A percentile compares a stretch with the other conserved stretches of the same genome.
Conservation (phyloP, 1,284 basidiomycete genomes). For the Singerocomus inundabilis region DNA sequence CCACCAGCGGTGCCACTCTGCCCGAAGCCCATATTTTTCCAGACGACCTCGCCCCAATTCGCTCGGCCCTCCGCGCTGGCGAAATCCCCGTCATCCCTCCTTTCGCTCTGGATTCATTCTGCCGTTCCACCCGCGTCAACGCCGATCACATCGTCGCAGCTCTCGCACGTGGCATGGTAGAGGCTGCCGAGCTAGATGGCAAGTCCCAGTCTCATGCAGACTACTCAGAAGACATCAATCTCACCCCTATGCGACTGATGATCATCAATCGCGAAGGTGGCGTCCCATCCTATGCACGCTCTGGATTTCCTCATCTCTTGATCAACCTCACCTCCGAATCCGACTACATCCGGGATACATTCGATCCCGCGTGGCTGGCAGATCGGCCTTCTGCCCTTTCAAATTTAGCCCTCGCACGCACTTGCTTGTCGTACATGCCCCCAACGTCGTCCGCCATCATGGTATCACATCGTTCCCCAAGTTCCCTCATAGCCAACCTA, state of each 20-base stretch:
- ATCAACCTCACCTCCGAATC: conserved; percentile 94
- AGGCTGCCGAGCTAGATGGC: conserved; percentile 49
- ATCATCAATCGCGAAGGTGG: conserved; percentile 98
- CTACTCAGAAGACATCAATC: conserved; percentile 56
- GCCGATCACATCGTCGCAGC: conserved; percentile 92
- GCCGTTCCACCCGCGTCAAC: conserved; percentile 81
- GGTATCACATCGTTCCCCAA: conserved; percentile 96
- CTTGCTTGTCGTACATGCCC: conserved; percentile 93
- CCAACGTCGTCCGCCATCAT: conserved; percentile 90
- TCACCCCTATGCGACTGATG: conserved; percentile 92
- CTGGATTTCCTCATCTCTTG: conserved; percentile 91
- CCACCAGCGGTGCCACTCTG: conserved; percentile 37
- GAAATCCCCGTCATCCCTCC: conserved; percentile 98
- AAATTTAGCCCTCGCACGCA: conserved; percentile 85
- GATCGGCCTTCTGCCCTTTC: conserved; percentile 85
- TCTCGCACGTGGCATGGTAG: conserved; percentile 85
- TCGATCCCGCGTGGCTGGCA: conserved; percentile 73
- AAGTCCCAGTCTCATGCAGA: conserved; percentile 34
- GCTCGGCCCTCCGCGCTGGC: conserved; percentile 84
- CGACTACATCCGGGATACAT: conserved; percentile 84
- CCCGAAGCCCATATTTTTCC: conserved; percentile 77
- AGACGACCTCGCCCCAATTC: conserved; percentile 78
- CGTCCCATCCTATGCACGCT: conserved; percentile 95
- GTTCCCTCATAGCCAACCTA: conserved; percentile 93
- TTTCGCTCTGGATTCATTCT: conserved; percentile 88